Base-by-base conservation (phyloP, 371 early-diverging fungal genomes). In the Cokeromyces recurvatus region DNA sequence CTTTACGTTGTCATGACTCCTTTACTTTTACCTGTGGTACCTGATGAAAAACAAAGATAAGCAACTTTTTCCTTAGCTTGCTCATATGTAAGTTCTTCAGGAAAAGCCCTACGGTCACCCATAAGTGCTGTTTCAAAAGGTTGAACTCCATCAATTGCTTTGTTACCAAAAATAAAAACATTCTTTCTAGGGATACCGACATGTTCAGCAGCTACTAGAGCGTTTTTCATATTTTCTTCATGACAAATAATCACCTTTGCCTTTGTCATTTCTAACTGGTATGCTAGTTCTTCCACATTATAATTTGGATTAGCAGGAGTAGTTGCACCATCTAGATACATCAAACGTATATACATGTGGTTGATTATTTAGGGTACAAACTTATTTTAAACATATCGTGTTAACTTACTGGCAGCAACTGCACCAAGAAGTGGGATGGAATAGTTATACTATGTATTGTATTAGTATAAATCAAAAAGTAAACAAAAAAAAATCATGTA, bases 31-130 rank as follows among this genome's bases (percentile, higher is more conserved):
- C 86, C 87, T 2, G 88, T 86, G 7, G 89, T 91, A 0, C 91
- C 91, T 7, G 85, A 84, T n/a, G 86, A 85, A 61, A 87, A 91
- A 62, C 87, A 87, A 17, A 91, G 67, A 48, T 81, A 79, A 2
- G 87, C 80, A 25, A 77, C 77, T 35, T 66, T 61, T 19, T 47
- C 41, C 24, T 62, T 55, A 32, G 55, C 48, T 41, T 74, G 66
- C 32, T 66, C 54, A 9, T 38, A 52, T 1, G 53, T 53, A 7
- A 53, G 40, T 1, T 58, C 48, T 11, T 51, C 59, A 10, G 67
- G 52, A 4, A 38, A 36, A n/a, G 50, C 62, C 15, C 40, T 38
- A 1, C 58, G 50, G 6, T 44, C 29, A 3, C 46, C 32, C 3
- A 51, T 14, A 1, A 62, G 48, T 6, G 44, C 56, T 9, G 11